These are phyloP conservation scores for Paracoccidioides brasiliensis DNA, from an alignment of 2,329 filamentous ascomycete species.

Conservation along the genomic window DNA sequence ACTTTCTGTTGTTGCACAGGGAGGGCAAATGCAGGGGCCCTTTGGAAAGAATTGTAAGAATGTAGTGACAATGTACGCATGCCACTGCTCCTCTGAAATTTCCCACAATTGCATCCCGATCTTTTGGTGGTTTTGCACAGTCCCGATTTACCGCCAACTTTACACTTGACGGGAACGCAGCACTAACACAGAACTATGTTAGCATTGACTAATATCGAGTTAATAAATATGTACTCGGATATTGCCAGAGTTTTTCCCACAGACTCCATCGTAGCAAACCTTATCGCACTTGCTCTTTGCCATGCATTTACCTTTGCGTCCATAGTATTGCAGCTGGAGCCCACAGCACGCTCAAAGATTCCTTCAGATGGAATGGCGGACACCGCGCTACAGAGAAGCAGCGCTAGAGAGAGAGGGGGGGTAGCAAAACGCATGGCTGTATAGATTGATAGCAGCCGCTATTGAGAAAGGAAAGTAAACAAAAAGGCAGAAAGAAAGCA, in stretches of 20 bases:
- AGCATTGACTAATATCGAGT: not conserved
- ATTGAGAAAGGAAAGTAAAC: not conserved
- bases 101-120: not conserved
- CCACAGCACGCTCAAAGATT: constrained; percentile 1
- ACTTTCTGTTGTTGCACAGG: not conserved
- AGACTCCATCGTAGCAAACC: constrained; percentile 4
- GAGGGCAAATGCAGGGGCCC: not conserved
- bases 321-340: constrained; percentile 1
- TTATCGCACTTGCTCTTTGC: constrained; percentile 1
- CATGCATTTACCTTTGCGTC: constrained; percentile 3
- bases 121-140: constrained; percentile 1
- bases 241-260: not conserved
- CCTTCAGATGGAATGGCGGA: constrained; percentile 1
- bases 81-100: not conserved
- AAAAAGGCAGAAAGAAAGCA: not conserved
- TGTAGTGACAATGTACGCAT: not conserved
- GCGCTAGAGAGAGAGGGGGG: not conserved
- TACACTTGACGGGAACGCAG: constrained; percentile 5
- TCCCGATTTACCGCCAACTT: not conserved
- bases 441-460: not conserved
- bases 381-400: not conserved
- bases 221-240: constrained; percentile 1
- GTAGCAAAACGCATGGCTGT: not conserved
- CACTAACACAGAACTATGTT: constrained; percentile 1
- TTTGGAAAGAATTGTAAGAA: not conserved